Conservation (phyloP, 2,329 filamentous ascomycete genomes). For the Hymenotorrendiella dingleyae region DNA sequence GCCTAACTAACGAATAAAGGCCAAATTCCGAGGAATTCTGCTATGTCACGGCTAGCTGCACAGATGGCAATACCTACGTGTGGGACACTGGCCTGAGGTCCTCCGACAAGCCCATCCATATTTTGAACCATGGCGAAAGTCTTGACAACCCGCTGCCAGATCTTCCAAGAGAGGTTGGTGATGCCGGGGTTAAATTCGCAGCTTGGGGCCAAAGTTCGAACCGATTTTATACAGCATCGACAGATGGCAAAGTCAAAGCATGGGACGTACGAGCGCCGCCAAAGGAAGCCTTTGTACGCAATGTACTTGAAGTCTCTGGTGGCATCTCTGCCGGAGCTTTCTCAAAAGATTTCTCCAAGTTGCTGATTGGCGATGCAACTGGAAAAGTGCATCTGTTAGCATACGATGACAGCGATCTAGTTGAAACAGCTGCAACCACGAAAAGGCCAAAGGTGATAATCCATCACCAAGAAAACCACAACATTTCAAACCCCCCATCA, state of each 20-base stretch:
- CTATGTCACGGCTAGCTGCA: conserved; percentile 56
- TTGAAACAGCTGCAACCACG: conserved; percentile 3
- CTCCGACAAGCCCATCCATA: conserved; percentile 51
- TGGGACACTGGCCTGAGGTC: conserved; percentile 51
- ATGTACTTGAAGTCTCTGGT: conserved; percentile 48
- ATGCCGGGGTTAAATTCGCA: conserved; percentile 58
- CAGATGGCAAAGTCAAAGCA: conserved; percentile 56
- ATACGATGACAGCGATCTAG: conserved; percentile 37
- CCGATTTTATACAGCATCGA: conserved; percentile 57
- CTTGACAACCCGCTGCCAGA: conserved; percentile 28
- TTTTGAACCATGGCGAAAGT: conserved; percentile 44
- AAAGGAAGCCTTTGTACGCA: conserved; percentile 42
- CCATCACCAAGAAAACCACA: neutral
- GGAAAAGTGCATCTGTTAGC: conserved; percentile 53
- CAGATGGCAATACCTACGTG: conserved; percentile 55
- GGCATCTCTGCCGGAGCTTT: conserved; percentile 55
- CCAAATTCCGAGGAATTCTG: conserved; percentile 45
- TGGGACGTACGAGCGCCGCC: conserved; percentile 50
- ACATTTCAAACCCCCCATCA: neutral
- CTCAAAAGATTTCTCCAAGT: conserved; percentile 47
- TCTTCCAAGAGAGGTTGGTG: conserved; percentile 42
- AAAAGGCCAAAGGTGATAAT: conserved; percentile 1
- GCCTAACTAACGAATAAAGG: conserved; percentile 32
- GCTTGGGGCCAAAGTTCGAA: conserved; percentile 53
- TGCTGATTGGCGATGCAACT: conserved; percentile 55